Evolutionary conservation across 2,329 filamentous ascomycete genomes (phyloP).

Genomic region (Colletotrichum gloeosporioides): DNA sequence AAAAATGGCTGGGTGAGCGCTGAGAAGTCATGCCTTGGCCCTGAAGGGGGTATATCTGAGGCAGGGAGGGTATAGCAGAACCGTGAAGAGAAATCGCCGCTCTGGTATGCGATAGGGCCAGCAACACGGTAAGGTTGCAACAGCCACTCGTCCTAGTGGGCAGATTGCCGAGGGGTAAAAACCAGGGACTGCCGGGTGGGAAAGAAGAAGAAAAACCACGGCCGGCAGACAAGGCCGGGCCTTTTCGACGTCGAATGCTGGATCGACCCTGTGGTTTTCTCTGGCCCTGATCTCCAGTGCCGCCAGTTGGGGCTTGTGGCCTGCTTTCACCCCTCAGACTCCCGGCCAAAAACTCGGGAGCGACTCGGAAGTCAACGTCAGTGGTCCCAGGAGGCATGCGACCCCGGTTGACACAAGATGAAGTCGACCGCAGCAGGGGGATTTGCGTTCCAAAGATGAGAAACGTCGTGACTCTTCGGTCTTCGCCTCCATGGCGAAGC

Average conservation of each 20-base stretch:
- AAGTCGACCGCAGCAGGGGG: conserved; percentile 11
- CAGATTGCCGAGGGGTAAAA: conserved; percentile 21
- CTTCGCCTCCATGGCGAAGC: conserved; percentile 4
- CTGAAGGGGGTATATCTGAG: conserved; percentile 24
- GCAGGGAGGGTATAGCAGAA: conserved; percentile 25
- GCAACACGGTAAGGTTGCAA: conserved; percentile 15
- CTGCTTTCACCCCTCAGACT: conserved; percentile 3
- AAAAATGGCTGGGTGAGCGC: conserved; percentile 8
- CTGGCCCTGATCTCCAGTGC: conserved; percentile 2
- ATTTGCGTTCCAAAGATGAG: conserved; percentile 9
- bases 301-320: not conserved
- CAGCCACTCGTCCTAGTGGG: conserved; percentile 15
- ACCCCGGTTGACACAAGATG: conserved; percentile 12
- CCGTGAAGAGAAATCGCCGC: conserved; percentile 15
- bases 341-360: conserved; percentile 5
- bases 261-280: not conserved
- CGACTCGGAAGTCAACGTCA: conserved; percentile 6
- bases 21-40: conserved; percentile 17
- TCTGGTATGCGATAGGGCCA: conserved; percentile 22
- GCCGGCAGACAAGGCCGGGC: not conserved
- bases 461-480: not conserved
- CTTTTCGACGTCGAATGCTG: not conserved
- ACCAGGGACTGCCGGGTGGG: conserved; percentile 5
- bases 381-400: conserved; percentile 5
- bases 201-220: not conserved